These are phyloP conservation scores for Rhodotorula babjevae DNA, from an alignment of 768 basidiomycete species.

Conservation along the genomic window DNA sequence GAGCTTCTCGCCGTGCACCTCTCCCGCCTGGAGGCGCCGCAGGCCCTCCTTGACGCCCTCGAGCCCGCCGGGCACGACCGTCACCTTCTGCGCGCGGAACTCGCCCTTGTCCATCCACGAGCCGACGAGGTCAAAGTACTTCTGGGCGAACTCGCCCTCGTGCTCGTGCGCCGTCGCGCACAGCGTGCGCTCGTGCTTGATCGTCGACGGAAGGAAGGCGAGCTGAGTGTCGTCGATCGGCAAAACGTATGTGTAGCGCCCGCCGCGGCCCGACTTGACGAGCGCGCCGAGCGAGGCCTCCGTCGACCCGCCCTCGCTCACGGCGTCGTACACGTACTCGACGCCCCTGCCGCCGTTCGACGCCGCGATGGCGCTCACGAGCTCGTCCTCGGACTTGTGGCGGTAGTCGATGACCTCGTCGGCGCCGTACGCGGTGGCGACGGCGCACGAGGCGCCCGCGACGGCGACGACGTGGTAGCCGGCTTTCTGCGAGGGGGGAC, in stretches of 20 bases:
- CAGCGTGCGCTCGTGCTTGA: conserved; percentile 28
- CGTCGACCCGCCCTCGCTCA: conserved; percentile 34
- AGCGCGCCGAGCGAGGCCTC: conserved; percentile 20
- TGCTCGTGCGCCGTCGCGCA: conserved; percentile 36
- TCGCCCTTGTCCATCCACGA: conserved; percentile 37
- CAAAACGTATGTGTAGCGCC: conserved; percentile 24
- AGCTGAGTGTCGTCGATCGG: conserved; percentile 5
- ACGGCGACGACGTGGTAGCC: conserved; percentile 39
- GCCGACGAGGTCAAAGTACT: conserved; percentile 35
- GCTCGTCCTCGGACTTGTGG: conserved; percentile 9
- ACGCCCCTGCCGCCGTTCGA: conserved; percentile 10
- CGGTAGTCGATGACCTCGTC: conserved; percentile 43
- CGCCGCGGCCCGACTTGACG: conserved; percentile 11
- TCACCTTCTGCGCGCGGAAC: conserved; percentile 36
- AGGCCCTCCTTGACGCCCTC: conserved; percentile 41
- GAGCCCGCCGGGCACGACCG: conserved; percentile 40
- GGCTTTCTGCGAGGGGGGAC: not conserved
- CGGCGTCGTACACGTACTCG: conserved; percentile 24
- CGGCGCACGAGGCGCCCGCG: conserved; percentile 28
- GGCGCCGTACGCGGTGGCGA: conserved; percentile 34
- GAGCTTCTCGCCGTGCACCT: conserved; percentile 41
- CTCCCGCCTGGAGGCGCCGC: conserved; percentile 34
- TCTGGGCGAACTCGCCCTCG: conserved; percentile 34
- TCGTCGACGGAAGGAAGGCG: not conserved
- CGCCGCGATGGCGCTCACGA: conserved; percentile 22